Conservation (phyloP, 768 basidiomycete genomes). For the Naematelia encephala region DNA sequence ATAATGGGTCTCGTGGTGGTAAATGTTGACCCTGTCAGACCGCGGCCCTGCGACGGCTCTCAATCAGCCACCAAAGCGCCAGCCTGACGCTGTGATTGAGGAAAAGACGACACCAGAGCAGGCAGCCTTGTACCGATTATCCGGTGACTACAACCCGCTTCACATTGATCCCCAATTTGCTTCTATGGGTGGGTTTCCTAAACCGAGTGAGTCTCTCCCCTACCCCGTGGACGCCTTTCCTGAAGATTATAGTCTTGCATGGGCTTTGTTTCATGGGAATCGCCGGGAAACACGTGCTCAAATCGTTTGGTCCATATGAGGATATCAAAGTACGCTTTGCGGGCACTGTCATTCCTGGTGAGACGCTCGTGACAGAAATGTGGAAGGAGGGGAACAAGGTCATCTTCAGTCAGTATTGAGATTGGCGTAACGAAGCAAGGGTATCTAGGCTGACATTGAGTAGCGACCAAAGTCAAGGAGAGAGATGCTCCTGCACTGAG, state of each 20-base stretch:
- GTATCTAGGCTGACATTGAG: constrained; percentile 14
- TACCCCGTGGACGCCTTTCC: background rate
- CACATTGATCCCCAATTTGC: constrained; percentile 93
- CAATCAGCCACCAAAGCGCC: constrained; percentile 75
- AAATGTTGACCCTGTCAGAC: constrained; percentile 57
- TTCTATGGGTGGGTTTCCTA: constrained; percentile 88
- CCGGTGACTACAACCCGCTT: constrained; percentile 86
- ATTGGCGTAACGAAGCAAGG: background rate
- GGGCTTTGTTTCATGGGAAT: constrained; percentile 90
- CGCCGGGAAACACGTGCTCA: constrained; percentile 84
- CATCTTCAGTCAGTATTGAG: constrained; percentile 70
- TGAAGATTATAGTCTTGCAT: constrained; percentile 47
- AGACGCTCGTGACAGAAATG: constrained; percentile 94
- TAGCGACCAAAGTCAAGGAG: constrained; percentile 87
- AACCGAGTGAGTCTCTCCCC: constrained; percentile 58
- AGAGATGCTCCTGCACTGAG: constrained; percentile 67
- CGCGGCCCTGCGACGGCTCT: constrained; percentile 81
- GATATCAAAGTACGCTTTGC: constrained; percentile 98
- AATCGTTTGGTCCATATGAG: constrained; percentile 76
- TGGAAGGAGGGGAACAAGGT: constrained; percentile 93
- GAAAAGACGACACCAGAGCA: constrained; percentile 79
- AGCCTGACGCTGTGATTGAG: constrained; percentile 79
- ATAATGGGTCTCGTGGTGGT: background rate
- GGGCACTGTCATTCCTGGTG: constrained; percentile 89
- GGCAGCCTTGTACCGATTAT: constrained; percentile 87